Evolutionary conservation across 768 basidiomycete species (phyloP).

Genomic region (Pulveroboletus sp.): DNA sequence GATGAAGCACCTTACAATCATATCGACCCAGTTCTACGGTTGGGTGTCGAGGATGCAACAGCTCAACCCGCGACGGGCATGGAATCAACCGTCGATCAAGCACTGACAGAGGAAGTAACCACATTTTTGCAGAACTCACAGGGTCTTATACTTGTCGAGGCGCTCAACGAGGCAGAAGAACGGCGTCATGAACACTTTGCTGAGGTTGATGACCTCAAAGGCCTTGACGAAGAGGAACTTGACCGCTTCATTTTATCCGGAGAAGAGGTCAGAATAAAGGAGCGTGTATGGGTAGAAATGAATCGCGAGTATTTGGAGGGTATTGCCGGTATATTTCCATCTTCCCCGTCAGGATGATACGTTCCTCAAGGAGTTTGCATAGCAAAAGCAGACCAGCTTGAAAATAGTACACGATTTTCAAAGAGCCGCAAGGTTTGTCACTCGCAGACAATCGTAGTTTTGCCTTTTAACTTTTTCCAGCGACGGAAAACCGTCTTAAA

Average conservation of each 20-base stretch:
- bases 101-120: conserved; percentile 66
- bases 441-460: conserved; percentile 25
- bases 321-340: conserved; percentile 56
- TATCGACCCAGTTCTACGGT: conserved; percentile 55
- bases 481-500: conserved; percentile 62
- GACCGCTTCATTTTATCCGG: conserved; percentile 74
- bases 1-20: conserved; percentile 40
- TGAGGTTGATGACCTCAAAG: conserved; percentile 56
- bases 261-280: conserved; percentile 81
- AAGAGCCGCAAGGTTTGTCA: conserved; percentile 81
- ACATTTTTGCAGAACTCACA: conserved; percentile 60
- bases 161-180: conserved; percentile 65
- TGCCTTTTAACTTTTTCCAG: conserved; percentile 34
- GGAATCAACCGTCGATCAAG: conserved; percentile 60
- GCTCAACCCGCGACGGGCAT: conserved; percentile 34
- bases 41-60: conserved; percentile 15
- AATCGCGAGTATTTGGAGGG: conserved; percentile 89
- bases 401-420: conserved; percentile 36
- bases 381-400: conserved; percentile 67
- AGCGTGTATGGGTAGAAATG: conserved; percentile 90
- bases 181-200: conserved; percentile 52
- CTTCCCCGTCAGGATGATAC: conserved; percentile 6
- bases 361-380: conserved; percentile 44
- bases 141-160: conserved; percentile 53
- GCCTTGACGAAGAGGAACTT: conserved; percentile 89